Evolutionary conservation across 345 rosid genomes (phyloP), one percentile per base, ranked within the genome.

Genomic region (Ceriops tagal): DNA sequence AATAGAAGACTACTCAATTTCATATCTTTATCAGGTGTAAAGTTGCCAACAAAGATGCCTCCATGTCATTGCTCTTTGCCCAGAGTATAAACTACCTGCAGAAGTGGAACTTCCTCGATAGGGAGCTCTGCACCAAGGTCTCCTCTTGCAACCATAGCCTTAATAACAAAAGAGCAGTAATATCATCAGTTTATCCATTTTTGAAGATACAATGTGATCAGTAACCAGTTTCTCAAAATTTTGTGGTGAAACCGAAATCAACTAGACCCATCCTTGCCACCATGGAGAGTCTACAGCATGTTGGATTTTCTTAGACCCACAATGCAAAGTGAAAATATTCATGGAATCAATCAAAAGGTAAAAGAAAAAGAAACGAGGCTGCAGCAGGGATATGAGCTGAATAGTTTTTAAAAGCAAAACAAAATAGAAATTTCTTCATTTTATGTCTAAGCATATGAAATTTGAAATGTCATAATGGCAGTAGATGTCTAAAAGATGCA

Each of bases 121-220:
- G 99, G 99, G 77, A 95, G 98, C 87, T 95, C 98, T 62, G 99
- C 98, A 71, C 99, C 99, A 80, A 95, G 99, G 85, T 95, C 99
- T 80, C 99, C 99, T 87, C 99, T 87, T 68, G 99, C 99, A 74
- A 95, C 99, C 99, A 95, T 95, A 59, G 99, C 99, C 99, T 95
- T 65, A 46, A 69, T 35, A 72, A 31, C 43, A 66, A 53, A 53
- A 72, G 49, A 52, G 31, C 20, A 60, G 8, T 27, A 31, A 51
- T 49, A 65, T 70, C 58, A 59, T 73, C 59, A 78, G 57, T 34
- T 58, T 15, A 74, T 22, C 60, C 19, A 31, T 71, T 24, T 35
- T 20, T 62, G 51, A 66, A 68, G 43, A 71, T 58, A 46, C 34
- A 64, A 20, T 13, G 18, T 43, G 9, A 6, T 65, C 13, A 16